A percentile compares a stretch with the other conserved stretches of the same genome.
phyloP scores from a whole-genome alignment of 1,284 basidiomycete species.

The Athelia sp. region DNA sequence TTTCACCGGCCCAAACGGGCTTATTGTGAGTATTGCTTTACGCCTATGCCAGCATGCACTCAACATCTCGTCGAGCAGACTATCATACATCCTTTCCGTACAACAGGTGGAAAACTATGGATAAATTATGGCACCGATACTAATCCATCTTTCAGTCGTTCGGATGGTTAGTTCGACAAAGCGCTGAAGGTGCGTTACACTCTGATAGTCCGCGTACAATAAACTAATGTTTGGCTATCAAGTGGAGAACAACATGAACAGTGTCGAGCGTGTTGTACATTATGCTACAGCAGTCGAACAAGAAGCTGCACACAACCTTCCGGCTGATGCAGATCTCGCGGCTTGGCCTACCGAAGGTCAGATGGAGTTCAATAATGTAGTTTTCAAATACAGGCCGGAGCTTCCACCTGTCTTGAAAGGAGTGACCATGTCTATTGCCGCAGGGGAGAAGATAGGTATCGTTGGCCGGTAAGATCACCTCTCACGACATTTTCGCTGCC shows the following conservation, averaged over 20 bases:
- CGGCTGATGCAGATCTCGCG: conserved; percentile 47
- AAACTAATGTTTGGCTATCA: background rate
- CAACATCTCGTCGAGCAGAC: conserved; percentile 22
- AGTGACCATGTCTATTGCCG: conserved; percentile 56
- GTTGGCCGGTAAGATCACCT: conserved; percentile 51
- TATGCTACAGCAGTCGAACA: conserved; percentile 70
- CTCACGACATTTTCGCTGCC: background rate
- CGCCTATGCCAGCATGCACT: background rate
- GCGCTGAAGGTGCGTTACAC: conserved; percentile 46
- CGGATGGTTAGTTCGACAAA: conserved; percentile 81
- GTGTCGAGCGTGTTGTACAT: conserved; percentile 79
- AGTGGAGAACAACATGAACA: conserved; percentile 91
- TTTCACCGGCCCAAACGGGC: conserved; percentile 78
- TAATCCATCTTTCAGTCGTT: conserved; percentile 42
- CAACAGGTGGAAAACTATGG: conserved; percentile 38
- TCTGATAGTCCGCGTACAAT: background rate
- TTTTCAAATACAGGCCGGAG: conserved; percentile 69
- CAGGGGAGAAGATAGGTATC: conserved; percentile 89
- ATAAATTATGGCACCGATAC: background rate
- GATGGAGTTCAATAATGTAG: conserved; percentile 58
- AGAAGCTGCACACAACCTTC: conserved; percentile 71
- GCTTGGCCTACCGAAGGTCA: conserved; percentile 68
- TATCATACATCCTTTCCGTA: conserved; percentile 75
- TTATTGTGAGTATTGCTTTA: conserved; percentile 23
- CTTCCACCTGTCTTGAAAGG: conserved; percentile 66